These are phyloP conservation scores for Rubia tinctorum DNA, from an alignment of 305 asterid species.

Conservation along the genomic window DNA sequence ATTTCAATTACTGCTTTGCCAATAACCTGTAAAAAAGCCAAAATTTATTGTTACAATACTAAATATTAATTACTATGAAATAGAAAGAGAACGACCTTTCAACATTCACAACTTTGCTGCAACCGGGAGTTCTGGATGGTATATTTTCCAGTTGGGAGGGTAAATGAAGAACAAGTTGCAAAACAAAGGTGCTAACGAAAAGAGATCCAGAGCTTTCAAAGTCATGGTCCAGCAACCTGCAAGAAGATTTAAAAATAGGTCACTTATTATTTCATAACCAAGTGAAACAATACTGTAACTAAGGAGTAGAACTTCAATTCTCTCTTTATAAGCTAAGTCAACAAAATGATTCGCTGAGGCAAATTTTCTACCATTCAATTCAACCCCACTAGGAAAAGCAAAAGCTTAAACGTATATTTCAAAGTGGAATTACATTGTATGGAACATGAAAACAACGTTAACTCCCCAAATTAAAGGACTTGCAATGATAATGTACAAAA, in stretches of 20 bases:
- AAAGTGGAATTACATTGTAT: not conserved
- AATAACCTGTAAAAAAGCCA: too few species aligned
- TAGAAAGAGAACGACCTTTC: too few species aligned
- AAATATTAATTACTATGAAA: too few species aligned
- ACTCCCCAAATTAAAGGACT: not conserved
- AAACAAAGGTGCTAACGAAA: conserved; percentile 82
- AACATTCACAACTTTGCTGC: too few species aligned
- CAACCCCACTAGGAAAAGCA: not conserved
- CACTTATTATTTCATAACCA: conserved; percentile 11
- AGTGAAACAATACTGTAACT: not conserved
- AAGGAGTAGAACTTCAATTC: not conserved
- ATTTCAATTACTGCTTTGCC: too few species aligned
- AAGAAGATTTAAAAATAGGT: conserved; percentile 16
- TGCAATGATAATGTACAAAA: not conserved
- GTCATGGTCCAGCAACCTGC: conserved; percentile 92
- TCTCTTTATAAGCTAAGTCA: not conserved
- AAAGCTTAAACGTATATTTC: not conserved
- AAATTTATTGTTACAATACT: too few species aligned
- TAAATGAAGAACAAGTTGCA: conserved; percentile 7
- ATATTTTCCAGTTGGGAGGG: too few species aligned
- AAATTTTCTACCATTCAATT: not conserved
- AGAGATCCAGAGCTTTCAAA: conserved; percentile 94
- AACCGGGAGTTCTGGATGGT: too few species aligned
- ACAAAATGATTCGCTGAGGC: not conserved
- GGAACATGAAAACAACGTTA: not conserved